Evolutionary conservation across 2,329 filamentous ascomycete genomes (phyloP).

Genomic region (Cercospora canescens): DNA sequence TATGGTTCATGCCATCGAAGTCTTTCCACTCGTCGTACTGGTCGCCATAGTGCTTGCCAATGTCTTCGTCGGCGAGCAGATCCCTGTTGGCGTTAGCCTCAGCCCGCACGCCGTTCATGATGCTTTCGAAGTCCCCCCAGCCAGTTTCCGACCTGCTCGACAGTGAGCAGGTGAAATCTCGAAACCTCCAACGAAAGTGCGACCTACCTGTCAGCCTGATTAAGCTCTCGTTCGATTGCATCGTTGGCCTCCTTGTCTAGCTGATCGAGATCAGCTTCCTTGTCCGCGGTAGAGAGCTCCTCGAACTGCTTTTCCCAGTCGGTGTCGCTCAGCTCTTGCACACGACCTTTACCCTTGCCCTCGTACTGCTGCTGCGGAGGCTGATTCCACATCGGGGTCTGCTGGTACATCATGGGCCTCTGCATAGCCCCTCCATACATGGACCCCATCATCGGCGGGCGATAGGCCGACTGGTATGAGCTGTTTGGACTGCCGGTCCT

Average conservation of each 20-base stretch:
- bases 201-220: conserved; percentile 84
- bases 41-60: conserved; percentile 65
- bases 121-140: conserved; percentile 85
- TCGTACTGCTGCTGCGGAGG: conserved; percentile 49
- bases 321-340: conserved; percentile 89
- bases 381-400: conserved; percentile 42
- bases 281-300: conserved; percentile 72
- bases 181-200: background rate
- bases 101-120: conserved; percentile 82
- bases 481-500: conserved; percentile 61
- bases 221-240: conserved; percentile 81
- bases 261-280: conserved; percentile 49
- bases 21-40: conserved; percentile 79
- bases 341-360: conserved; percentile 78
- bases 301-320: conserved; percentile 98
- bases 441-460: conserved; percentile 59
- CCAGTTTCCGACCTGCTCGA: conserved; percentile 63
- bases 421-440: conserved; percentile 49
- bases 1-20: conserved; percentile 70
- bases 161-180: conserved; percentile 17
- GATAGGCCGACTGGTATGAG: conserved; percentile 45
- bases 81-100: conserved; percentile 64
- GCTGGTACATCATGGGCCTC: conserved; percentile 31
- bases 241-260: conserved; percentile 65
- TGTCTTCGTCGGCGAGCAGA: conserved; percentile 66